Evolutionary conservation across 495 filamentous ascomycete species (phyloP), one percentile per base, ranked within the genome.

Genomic region (Pyronema domesticum): DNA sequence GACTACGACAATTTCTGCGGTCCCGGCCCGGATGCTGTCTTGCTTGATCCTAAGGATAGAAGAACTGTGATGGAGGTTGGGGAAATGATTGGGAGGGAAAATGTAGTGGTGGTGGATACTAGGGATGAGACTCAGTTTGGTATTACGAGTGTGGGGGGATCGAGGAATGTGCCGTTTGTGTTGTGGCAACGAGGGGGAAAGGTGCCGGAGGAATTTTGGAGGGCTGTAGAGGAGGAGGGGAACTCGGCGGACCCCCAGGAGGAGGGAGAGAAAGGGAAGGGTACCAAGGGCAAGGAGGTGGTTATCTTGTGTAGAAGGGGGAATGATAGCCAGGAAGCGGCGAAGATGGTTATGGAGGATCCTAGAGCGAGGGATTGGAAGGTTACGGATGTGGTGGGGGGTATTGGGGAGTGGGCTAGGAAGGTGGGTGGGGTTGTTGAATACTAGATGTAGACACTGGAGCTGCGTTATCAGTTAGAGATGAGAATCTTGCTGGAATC

Each of bases 251-350:
- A n/a, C n/a, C n/a, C n/a, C n/a, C n/a, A n/a, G 23, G 23, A 30
- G 14, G 42, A 35, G 43, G 10, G n/a, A n/a, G n/a, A n/a, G n/a
- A n/a, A n/a, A n/a, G n/a, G n/a, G n/a, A n/a, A n/a, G n/a, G n/a
- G n/a, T n/a, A n/a, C n/a, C n/a, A n/a, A n/a, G n/a, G n/a, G n/a
- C n/a, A 68, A 30, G 46, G 72, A 74, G 0, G 71, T 95, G 8
- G 84, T 85, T 62, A 79, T 94, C 1, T 73, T 98, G 0, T 98
- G 91, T 62, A 76, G 86, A 14, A 74, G 82, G 1, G 91, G 91
- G 2, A 86, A 95, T 59, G 91, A 98, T 64, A 94, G 86, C 0
- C 91, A 95, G 64, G 66, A 87, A 49, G 82, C 80, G 0, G 79
- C 86, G 0, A 75, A 74, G 61, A 80, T 72, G 64, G 57, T 94